Percentiles rank a stretch among this genome's conserved stretches.
These are phyloP conservation scores for Senna siamea DNA, from an alignment of 306 rosid species.

Conservation along the genomic window DNA sequence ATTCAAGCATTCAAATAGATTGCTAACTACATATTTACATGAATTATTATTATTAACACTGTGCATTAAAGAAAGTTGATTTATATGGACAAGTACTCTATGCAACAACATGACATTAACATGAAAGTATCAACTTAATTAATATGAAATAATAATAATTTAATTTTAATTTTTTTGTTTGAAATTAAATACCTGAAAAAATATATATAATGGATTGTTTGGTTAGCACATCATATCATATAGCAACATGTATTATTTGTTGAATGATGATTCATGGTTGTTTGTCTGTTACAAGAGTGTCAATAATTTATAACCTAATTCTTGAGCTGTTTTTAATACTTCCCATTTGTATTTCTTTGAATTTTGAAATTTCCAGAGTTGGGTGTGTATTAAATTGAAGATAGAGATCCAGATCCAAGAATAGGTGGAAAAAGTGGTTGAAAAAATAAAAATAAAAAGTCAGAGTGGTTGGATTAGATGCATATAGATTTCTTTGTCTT, in stretches of 20 bases:
- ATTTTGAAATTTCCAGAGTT: constrained; percentile 23
- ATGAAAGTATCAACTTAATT: no score
- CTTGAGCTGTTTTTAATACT: neutral
- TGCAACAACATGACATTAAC: no score
- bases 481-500: constrained; percentile 32
- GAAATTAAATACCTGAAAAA: neutral
- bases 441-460: constrained; percentile 10
- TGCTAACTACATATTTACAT: no score
- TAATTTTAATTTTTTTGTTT: no score
- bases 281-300: constrained; percentile 23
- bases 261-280: constrained; percentile 10
- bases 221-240: constrained; percentile 19
- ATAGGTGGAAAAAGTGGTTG: constrained; percentile 51
- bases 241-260: neutral
- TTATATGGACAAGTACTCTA: no score
- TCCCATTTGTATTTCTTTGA: constrained; percentile 9
- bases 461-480: constrained; percentile 39
- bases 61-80: no score
- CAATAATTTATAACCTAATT: constrained; percentile 27
- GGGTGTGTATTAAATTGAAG: constrained; percentile 9
- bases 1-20: no score
- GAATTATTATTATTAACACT: no score
- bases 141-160: neutral
- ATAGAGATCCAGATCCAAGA: constrained; percentile 6
- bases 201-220: neutral